Conservation (phyloP, 179 eudicot genomes). For the Gypsophila paniculata region DNA sequence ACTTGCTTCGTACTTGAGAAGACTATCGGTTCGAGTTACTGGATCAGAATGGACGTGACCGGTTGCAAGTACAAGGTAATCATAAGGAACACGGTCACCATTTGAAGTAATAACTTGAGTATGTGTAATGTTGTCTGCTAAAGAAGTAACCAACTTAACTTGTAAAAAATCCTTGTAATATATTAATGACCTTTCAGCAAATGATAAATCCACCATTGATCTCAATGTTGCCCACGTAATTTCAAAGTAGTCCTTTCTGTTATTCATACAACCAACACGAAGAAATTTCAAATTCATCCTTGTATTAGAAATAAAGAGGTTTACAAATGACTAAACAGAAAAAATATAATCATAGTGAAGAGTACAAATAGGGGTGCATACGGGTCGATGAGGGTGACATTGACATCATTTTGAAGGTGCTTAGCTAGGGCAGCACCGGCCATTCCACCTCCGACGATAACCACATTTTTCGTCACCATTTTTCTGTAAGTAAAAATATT, state of each 20-base stretch:
- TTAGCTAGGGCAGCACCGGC: slow-evolving; percentile 55
- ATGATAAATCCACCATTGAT: slow-evolving; percentile 58
- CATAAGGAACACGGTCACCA: slow-evolving; percentile 43
- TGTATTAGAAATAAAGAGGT: too few relatives aligned
- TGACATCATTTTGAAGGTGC: slow-evolving; percentile 43
- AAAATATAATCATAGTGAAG: too few relatives aligned
- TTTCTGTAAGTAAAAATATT: background rate
- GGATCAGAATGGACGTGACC: slow-evolving; percentile 41
- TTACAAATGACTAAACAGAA: too few relatives aligned
- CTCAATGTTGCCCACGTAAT: slow-evolving; percentile 58
- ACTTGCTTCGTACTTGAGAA: slow-evolving; percentile 46
- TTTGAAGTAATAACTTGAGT: slow-evolving; percentile 44
- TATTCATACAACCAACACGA: background rate
- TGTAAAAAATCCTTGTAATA: slow-evolving; percentile 45
- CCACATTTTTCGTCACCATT: slow-evolving; percentile 35
- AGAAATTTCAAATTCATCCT: too few relatives aligned
- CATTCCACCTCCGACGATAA: slow-evolving; percentile 62
- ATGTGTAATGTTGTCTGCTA: slow-evolving; percentile 41
- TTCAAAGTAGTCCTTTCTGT: slow-evolving; percentile 70
- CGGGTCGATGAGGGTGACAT: slow-evolving; percentile 29
- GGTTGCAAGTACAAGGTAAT: slow-evolving; percentile 62
- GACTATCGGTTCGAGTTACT: slow-evolving; percentile 35
- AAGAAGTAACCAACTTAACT: slow-evolving; percentile 43
- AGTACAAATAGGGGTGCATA: slow-evolving; percentile 18
- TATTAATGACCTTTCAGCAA: slow-evolving; percentile 52